Evolutionary conservation across 164 flowering plant species (phyloP).

Genomic region (Paratinospora sagittata): DNA sequence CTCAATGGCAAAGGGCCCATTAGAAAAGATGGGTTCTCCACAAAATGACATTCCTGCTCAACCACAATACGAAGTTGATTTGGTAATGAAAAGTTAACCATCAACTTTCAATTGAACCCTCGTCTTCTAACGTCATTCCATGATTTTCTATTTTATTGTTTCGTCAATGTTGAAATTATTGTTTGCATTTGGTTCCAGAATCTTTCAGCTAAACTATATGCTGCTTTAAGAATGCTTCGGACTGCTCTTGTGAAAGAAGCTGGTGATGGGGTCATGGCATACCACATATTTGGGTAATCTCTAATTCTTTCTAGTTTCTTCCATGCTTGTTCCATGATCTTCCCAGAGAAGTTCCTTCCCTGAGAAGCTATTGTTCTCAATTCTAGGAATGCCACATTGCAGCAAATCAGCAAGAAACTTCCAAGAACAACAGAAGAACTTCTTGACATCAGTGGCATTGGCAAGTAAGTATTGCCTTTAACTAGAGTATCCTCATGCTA

Average conservation of each 20-base stretch:
- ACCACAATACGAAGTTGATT: conserved; percentile 41
- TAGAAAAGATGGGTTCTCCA: conserved; percentile 41
- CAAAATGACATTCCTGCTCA: conserved; percentile 32
- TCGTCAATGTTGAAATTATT: conserved; percentile 1
- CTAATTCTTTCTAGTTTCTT: neutral
- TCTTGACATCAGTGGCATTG: conserved; percentile 76
- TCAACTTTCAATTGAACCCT: neutral
- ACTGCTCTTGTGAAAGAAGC: conserved; percentile 63
- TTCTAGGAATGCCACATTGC: conserved; percentile 61
- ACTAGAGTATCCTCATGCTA: neutral
- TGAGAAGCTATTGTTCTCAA: conserved; percentile 6
- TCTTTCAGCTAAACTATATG: conserved; percentile 64
- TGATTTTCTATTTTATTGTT: neutral
- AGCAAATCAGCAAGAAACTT: conserved; percentile 52
- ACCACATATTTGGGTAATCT: conserved; percentile 74
- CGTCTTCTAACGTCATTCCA: neutral
- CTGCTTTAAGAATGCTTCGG: conserved; percentile 63
- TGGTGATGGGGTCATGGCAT: conserved; percentile 62
- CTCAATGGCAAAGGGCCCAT: conserved; percentile 51
- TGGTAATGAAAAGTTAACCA: conserved; percentile 32
- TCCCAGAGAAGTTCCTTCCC: neutral
- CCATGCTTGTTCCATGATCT: neutral
- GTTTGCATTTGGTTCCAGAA: conserved; percentile 30
- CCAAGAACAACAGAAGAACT: conserved; percentile 84
- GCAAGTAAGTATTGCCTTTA: conserved; percentile 55